Evolutionary conservation across 306 rosid genomes (phyloP).

Genomic region (Ceratonia siliqua): DNA sequence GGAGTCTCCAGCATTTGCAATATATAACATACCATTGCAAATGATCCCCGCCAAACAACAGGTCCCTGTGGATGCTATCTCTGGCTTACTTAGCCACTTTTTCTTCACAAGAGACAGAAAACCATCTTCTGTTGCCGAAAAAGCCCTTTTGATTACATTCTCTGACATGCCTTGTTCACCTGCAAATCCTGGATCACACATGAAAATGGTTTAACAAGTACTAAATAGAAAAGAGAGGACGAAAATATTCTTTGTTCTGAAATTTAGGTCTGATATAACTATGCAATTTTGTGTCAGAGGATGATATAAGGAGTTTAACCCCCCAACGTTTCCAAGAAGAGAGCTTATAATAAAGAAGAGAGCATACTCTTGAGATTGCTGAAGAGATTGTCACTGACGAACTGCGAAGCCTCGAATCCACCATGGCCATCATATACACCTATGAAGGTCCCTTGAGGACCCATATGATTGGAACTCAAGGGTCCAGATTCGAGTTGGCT

Average conservation of each 20-base stretch:
- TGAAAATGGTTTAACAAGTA: neutral
- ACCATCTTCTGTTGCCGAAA: slow-evolving; percentile 68
- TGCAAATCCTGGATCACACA: slow-evolving; percentile 60
- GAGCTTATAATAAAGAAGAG: slow-evolving; percentile 15
- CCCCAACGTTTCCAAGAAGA: too few relatives aligned
- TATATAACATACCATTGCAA: slow-evolving; percentile 60
- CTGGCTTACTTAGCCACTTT: slow-evolving; percentile 69
- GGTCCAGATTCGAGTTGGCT: slow-evolving; percentile 86
- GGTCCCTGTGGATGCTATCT: slow-evolving; percentile 83
- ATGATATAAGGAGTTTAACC: too few relatives aligned
- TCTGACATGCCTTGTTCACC: slow-evolving; percentile 69
- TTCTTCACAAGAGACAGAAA: slow-evolving; percentile 77
- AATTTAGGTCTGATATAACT: too few relatives aligned
- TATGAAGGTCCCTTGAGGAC: slow-evolving; percentile 77
- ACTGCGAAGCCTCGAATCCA: slow-evolving; percentile 81
- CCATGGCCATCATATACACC: slow-evolving; percentile 98
- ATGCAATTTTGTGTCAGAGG: too few relatives aligned
- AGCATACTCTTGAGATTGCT: slow-evolving; percentile 73
- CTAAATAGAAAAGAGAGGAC: neutral
- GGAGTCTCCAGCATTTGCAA: slow-evolving; percentile 91
- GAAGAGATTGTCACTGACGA: slow-evolving; percentile 73
- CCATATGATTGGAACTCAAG: slow-evolving; percentile 51
- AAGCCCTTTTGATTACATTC: slow-evolving; percentile 59
- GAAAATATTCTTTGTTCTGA: neutral
- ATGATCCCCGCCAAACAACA: slow-evolving; percentile 88